phyloP scores from a whole-genome alignment of 2,329 filamentous ascomycete genomes.

The Dactylellina haptotyla region DNA sequence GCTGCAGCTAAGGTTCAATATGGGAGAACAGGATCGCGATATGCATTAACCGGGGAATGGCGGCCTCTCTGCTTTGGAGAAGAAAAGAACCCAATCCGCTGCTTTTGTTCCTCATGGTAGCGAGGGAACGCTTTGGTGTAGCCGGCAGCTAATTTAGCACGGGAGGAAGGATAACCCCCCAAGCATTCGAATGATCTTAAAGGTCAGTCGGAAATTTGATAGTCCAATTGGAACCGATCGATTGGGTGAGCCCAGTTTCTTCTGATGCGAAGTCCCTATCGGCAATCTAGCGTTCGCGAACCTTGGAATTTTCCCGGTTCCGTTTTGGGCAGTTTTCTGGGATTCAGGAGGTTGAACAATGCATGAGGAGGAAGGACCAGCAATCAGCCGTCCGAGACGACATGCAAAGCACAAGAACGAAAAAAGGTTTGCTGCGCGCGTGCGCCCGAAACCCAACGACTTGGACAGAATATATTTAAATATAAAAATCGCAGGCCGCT shows the following conservation, averaged over 20 bases:
- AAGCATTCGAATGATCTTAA: slow-evolving; percentile 14
- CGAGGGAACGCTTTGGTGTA: slow-evolving; percentile 25
- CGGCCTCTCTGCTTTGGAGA: not conserved
- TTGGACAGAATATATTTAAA: slow-evolving; percentile 33
- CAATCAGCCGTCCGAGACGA: slow-evolving; percentile 30
- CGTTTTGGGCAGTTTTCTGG: slow-evolving; percentile 48
- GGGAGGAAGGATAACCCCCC: slow-evolving; percentile 7
- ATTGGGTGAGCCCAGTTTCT: slow-evolving; percentile 52
- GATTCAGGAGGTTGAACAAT: slow-evolving; percentile 41
- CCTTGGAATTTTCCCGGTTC: slow-evolving; percentile 49
- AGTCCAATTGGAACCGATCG: slow-evolving; percentile 53
- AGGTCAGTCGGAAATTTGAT: slow-evolving; percentile 52
- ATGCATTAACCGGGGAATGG: slow-evolving; percentile 29
- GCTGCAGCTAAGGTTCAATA: not conserved
- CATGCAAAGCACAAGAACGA: slow-evolving; percentile 40
- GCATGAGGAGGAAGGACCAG: slow-evolving; percentile 27
- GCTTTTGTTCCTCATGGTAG: slow-evolving; percentile 27
- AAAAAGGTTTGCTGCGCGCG: not conserved
- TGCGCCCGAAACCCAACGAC: slow-evolving; percentile 10
- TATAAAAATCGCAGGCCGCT: slow-evolving; percentile 3
- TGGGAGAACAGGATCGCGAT: slow-evolving; percentile 31
- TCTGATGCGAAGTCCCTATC: slow-evolving; percentile 51
- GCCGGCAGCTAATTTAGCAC: slow-evolving; percentile 52
- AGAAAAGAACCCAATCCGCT: no score
- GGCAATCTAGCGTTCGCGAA: slow-evolving; percentile 55